These are phyloP conservation scores for Sporothrix pseudoabietina DNA, from an alignment of 2,329 filamentous ascomycete species.

Conservation along the genomic window DNA sequence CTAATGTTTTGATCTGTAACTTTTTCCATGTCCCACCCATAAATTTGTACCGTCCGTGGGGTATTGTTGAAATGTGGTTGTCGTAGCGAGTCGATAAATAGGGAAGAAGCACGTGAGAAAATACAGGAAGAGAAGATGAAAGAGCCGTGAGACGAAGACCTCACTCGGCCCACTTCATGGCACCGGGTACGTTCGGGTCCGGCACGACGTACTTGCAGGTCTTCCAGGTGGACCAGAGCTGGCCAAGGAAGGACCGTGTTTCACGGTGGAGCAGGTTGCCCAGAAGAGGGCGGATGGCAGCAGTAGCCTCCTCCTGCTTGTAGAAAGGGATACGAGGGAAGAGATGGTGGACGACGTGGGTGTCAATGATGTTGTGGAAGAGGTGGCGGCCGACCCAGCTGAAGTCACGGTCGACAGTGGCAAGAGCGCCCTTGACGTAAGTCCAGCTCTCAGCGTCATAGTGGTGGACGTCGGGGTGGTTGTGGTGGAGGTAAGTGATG, in stretches of 20 bases:
- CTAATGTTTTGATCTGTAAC: conserved; percentile 14
- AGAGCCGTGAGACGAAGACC: not conserved
- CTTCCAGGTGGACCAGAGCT: conserved; percentile 51
- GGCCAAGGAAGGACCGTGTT: conserved; percentile 51
- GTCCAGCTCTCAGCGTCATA: conserved; percentile 85
- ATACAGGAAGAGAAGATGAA: not conserved
- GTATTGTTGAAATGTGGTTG: not conserved
- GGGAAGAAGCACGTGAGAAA: not conserved
- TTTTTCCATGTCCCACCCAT: not conserved
- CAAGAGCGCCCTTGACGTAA: conserved; percentile 86
- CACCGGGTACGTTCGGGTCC: conserved; percentile 43
- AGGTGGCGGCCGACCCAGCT: conserved; percentile 88
- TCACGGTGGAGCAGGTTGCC: conserved; percentile 90
- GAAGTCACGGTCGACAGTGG: conserved; percentile 94
- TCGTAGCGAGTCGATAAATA: not conserved
- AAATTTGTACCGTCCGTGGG: too few relatives aligned
- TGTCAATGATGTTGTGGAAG: conserved; percentile 93
- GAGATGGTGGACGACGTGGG: conserved; percentile 95
- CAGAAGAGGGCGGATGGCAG: conserved; percentile 73
- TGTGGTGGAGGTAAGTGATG: conserved; percentile 96
- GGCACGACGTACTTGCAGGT: conserved; percentile 52
- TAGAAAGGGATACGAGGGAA: conserved; percentile 71
- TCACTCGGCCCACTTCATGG: conserved; percentile 43
- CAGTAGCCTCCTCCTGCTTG: conserved; percentile 36
- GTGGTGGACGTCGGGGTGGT: conserved; percentile 88